A percentile compares a stretch with the other conserved stretches of the same genome.
phyloP scores from a whole-genome alignment of 345 rosid genomes.

The Nasturtium officinale region DNA sequence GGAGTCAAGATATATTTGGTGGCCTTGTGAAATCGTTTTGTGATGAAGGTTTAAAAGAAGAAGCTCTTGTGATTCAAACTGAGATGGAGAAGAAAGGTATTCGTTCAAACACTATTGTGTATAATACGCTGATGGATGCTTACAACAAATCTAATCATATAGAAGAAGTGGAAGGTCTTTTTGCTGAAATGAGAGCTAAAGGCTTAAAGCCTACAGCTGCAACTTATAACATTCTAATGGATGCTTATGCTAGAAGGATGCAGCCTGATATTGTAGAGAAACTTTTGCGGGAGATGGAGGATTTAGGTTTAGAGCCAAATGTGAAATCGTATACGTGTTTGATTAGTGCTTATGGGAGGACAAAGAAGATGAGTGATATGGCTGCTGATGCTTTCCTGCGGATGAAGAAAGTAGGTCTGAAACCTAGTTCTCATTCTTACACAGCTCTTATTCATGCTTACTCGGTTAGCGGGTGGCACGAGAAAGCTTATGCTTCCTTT shows the following conservation, averaged over 20 bases:
- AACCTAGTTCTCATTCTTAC: slow-evolving; percentile 79
- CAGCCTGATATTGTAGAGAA: slow-evolving; percentile 81
- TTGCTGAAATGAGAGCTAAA: slow-evolving; percentile 68
- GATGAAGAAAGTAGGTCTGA: slow-evolving; percentile 73
- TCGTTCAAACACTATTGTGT: slow-evolving; percentile 61
- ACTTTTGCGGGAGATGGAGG: slow-evolving; percentile 71
- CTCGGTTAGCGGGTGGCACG: slow-evolving; percentile 80
- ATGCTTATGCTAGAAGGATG: slow-evolving; percentile 86
- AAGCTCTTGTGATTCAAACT: slow-evolving; percentile 73
- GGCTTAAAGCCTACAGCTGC: slow-evolving; percentile 63
- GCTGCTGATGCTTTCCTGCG: slow-evolving; percentile 78
- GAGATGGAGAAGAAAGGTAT: slow-evolving; percentile 93
- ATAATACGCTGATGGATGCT: slow-evolving; percentile 83
- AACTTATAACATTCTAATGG: slow-evolving; percentile 74
- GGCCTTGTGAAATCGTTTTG: slow-evolving; percentile 80
- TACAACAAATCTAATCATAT: slow-evolving; percentile 66
- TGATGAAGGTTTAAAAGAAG: slow-evolving; percentile 76
- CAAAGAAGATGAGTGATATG: slow-evolving; percentile 74
- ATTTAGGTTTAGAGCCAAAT: slow-evolving; percentile 60
- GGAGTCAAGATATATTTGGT: slow-evolving; percentile 74
- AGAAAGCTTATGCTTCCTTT: slow-evolving; percentile 68
- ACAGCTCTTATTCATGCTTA: slow-evolving; percentile 89
- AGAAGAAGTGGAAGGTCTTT: slow-evolving; percentile 88
- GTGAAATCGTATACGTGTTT: slow-evolving; percentile 72
- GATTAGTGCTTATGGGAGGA: slow-evolving; percentile 80